A percentile compares a stretch with the other conserved stretches of the same genome.
Evolutionary conservation across 768 basidiomycete species (phyloP).

Genomic region (Suillus weaverae): DNA sequence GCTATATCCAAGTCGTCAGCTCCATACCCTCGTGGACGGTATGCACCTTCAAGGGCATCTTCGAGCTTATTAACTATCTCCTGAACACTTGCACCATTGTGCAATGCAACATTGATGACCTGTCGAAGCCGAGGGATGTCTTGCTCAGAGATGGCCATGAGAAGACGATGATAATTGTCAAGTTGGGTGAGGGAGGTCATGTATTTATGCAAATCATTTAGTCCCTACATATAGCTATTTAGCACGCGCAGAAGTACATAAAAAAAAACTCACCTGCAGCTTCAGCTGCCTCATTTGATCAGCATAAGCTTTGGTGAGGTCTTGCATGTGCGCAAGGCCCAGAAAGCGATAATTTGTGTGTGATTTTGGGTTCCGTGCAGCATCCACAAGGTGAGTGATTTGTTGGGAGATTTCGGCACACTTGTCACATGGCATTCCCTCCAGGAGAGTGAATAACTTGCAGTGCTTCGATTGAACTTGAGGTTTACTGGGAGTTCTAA

Average conservation of each 20-base stretch:
- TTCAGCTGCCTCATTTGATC: background rate
- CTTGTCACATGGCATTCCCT: background rate
- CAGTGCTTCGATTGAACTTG: background rate
- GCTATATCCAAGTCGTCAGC: slow-evolving; percentile 13
- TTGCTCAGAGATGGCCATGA: background rate
- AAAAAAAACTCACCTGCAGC: background rate
- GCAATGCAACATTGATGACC: background rate
- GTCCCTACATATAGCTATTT: background rate
- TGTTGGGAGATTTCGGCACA: background rate
- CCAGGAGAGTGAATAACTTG: background rate
- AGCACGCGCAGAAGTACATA: background rate
- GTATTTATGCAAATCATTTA: background rate
- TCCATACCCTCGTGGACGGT: background rate
- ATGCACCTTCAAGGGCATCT: slow-evolving; percentile 1
- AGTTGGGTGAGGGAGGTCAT: background rate
- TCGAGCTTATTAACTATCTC: slow-evolving; percentile 6
- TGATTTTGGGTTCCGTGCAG: background rate
- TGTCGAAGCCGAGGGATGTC: background rate
- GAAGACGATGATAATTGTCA: background rate
- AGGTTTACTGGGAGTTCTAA: background rate
- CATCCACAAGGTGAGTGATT: background rate
- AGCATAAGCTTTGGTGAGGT: background rate
- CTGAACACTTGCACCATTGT: background rate
- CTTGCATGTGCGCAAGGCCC: background rate
- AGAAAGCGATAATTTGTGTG: background rate